Evolutionary conservation across 140 eudicot species (phyloP), one percentile per base, ranked within the genome.

Genomic region (Flaveria floridana): DNA sequence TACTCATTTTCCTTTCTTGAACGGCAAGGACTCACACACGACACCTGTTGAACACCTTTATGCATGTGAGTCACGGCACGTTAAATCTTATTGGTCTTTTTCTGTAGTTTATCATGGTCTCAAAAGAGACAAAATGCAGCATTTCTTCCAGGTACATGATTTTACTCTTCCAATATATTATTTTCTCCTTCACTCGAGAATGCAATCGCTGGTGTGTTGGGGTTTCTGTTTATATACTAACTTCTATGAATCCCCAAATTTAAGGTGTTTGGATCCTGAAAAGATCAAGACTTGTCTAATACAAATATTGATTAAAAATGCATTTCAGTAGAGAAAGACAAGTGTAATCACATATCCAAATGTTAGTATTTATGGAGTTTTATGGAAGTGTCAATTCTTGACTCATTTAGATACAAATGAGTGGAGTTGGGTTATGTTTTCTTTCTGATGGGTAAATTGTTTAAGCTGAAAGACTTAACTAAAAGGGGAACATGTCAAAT

Each of bases 21-120:
- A 58, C 15, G 1, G n/a, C 15, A 58, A 7, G 20, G 13, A 21
- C 26, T 18, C 65, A 11, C 65, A 58, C 65, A 58, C 13, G 37
- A 58, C 65, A 58, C 13, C 59, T 20, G 5, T 52, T 6, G n/a
- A 16, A 52, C 59, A 52, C 21, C 23, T 52, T 52, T 52, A 51
- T 21, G n/a, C 55, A 44, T 7, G 50, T 44, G 50, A 11, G 7
- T 52, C 7, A 41, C 30, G 47, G 28, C 67, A 4, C 3, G 28
- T 20, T 48, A 64, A 62, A 55, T 39, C 37, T 76, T 65, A 11
- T 67, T 77, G n/a, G 7, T 58, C 48, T 21, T 11, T 39, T 56
- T 76, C 42, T 80, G 72, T 86, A 91, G 97, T 68, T 86, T 91
- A 65, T 89, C 97, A 4, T 89, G 89, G 96, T 72, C 94, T 13